These are phyloP conservation scores for Pseudozyma pruni DNA, from an alignment of 1,284 basidiomycete genomes.

Conservation along the genomic window DNA sequence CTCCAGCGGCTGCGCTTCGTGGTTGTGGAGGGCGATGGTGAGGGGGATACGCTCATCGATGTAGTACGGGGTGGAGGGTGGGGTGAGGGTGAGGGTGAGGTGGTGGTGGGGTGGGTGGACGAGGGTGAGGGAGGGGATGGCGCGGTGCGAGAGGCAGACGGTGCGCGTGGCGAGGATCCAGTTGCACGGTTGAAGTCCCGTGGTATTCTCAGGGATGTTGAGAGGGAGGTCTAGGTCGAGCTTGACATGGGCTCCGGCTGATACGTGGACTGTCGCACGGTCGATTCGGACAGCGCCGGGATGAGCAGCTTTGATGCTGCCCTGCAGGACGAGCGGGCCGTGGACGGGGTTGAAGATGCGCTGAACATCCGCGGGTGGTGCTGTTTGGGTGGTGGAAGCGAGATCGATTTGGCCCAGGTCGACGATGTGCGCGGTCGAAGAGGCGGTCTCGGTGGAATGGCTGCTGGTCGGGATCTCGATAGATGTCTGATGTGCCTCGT, in stretches of 20 bases:
- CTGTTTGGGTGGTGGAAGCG: not conserved
- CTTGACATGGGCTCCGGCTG: not conserved
- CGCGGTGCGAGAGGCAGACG: constrained; percentile 10
- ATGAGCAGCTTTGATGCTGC: not conserved
- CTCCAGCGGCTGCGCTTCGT: constrained; percentile 6
- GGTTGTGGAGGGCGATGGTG: constrained; percentile 18
- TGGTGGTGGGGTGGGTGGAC: constrained; percentile 1
- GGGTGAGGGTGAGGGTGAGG: not conserved
- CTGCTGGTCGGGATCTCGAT: not conserved
- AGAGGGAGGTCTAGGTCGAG: constrained; percentile 3
- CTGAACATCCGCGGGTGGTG: not conserved
- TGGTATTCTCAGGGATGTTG: not conserved
- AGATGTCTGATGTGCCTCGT: not conserved
- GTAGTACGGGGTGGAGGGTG: constrained; percentile 4
- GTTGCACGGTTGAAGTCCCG: not conserved
- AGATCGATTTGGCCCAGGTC: constrained; percentile 15
- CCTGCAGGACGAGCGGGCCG: constrained; percentile 13
- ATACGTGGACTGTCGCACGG: not conserved
- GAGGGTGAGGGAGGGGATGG: not conserved
- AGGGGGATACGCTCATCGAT: constrained; percentile 33
- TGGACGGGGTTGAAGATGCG: not conserved
- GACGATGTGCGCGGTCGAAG: constrained; percentile 3
- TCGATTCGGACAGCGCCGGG: constrained; percentile 1
- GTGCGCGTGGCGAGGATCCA: constrained; percentile 14
- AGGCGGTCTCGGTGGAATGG: not conserved